Conservation (phyloP, 192 early-diverging fungal genomes). For the Lunasporangiospora selenospora region DNA sequence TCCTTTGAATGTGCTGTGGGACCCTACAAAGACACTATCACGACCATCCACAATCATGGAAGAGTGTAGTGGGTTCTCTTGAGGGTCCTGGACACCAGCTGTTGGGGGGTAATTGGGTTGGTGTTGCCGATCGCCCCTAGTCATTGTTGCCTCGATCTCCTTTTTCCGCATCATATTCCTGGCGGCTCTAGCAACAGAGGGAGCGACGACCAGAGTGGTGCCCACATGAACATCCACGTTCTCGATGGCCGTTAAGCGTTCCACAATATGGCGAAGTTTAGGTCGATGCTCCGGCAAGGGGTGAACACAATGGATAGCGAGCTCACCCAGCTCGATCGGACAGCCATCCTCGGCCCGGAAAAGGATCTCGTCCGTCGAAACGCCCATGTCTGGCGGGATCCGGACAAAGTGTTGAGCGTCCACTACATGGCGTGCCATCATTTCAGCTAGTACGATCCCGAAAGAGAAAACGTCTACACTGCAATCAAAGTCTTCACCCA, state of each 20-base stretch:
- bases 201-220: slow-evolving; percentile 31
- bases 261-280: slow-evolving; percentile 23
- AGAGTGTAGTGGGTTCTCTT: no score
- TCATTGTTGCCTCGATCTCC: slow-evolving; percentile 3
- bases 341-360: slow-evolving; percentile 35
- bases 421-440: slow-evolving; percentile 46
- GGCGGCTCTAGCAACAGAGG: slow-evolving; percentile 37
- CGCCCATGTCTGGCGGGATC: slow-evolving; percentile 20
- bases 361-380: slow-evolving; percentile 38
- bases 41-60: no score
- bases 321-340: slow-evolving; percentile 21
- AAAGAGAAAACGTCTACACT: slow-evolving; percentile 46
- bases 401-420: slow-evolving; percentile 38
- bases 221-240: slow-evolving; percentile 46
- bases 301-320: slow-evolving; percentile 41
- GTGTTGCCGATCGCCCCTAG: background rate
- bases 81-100: background rate
- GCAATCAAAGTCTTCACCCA: slow-evolving; percentile 49
- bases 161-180: slow-evolving; percentile 38
- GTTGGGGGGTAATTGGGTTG: background rate
- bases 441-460: slow-evolving; percentile 40
- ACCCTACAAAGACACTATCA: slow-evolving; percentile 15
- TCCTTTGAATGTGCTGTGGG: slow-evolving; percentile 30
- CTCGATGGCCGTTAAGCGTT: slow-evolving; percentile 31
- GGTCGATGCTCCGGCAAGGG: slow-evolving; percentile 22